Percentiles rank a stretch among this genome's conserved stretches.
phyloP scores from a whole-genome alignment of 306 rosid genomes.

The Sicyos baderoa region DNA sequence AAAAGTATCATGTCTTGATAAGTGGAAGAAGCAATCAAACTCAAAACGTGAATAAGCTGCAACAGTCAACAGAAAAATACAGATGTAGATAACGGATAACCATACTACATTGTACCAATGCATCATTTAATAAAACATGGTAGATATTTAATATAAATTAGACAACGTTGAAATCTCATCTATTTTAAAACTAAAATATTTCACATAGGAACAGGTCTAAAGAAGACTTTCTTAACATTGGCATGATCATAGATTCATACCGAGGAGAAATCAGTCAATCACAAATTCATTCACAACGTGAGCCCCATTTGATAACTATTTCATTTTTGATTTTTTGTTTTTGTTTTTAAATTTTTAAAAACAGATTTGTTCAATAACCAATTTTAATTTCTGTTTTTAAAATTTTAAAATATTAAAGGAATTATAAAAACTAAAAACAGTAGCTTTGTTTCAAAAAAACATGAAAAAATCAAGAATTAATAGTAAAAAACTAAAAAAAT shows the following conservation, averaged over 20 bases:
- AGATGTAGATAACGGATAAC: not conserved
- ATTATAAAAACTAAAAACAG: no score
- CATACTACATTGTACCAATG: not conserved
- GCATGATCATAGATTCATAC: not conserved
- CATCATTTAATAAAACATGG: not conserved
- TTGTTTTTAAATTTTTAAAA: no score
- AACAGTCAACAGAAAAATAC: not conserved
- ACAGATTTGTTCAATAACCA: no score
- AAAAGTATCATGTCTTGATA: not conserved
- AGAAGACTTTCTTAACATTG: not conserved
- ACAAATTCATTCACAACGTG: not conserved
- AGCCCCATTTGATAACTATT: no score
- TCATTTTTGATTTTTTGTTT: no score
- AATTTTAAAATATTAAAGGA: no score
- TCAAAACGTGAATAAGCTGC: slow-evolving; percentile 5
- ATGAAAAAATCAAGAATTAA: no score
- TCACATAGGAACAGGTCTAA: not conserved
- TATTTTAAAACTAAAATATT: not conserved
- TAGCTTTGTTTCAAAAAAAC: no score
- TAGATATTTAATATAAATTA: not conserved
- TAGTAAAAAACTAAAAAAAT: no score
- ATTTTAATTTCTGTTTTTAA: no score
- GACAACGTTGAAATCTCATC: not conserved
- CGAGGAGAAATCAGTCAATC: not conserved
- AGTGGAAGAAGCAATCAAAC: slow-evolving; percentile 3